A percentile compares a stretch with the other conserved stretches of the same genome.
Evolutionary conservation across 2,329 filamentous ascomycete genomes (phyloP).

Genomic region (Microsporum canis): DNA sequence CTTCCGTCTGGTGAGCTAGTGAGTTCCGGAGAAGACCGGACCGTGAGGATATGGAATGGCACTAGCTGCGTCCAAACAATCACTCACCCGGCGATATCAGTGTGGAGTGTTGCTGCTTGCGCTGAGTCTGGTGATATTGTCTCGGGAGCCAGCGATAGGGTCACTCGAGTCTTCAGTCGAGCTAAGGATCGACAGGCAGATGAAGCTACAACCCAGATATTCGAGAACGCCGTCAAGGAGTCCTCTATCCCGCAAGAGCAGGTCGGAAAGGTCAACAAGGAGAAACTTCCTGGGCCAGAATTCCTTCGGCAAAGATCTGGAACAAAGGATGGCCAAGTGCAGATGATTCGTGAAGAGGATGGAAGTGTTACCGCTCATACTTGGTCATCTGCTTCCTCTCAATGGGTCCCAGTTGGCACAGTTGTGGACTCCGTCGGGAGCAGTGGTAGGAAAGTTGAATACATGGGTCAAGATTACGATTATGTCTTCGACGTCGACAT

Average conservation of each 20-base stretch:
- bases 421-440: constrained; percentile 84
- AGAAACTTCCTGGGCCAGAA: constrained; percentile 77
- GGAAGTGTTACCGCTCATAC: constrained; percentile 76
- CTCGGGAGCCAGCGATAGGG: constrained; percentile 80
- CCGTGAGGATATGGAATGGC: constrained; percentile 76
- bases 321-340: constrained; percentile 91
- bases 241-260: constrained; percentile 85
- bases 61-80: constrained; percentile 84
- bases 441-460: constrained; percentile 62
- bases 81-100: constrained; percentile 90
- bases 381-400: constrained; percentile 61
- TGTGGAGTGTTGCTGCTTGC: constrained; percentile 85
- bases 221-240: constrained; percentile 69
- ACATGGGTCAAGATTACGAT: constrained; percentile 81
- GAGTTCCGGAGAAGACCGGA: constrained; percentile 89
- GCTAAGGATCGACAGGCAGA: constrained; percentile 58
- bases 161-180: constrained; percentile 74
- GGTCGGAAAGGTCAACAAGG: constrained; percentile 74
- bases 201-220: constrained; percentile 55
- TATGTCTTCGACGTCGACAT: constrained; percentile 96
- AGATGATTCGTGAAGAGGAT: constrained; percentile 76
- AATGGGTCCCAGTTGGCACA: constrained; percentile 86
- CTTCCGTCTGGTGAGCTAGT: constrained; percentile 78
- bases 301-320: constrained; percentile 72
- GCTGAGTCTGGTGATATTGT: constrained; percentile 78